phyloP scores from a whole-genome alignment of 164 flowering plant genomes.

The Brasenia schreberi region DNA sequence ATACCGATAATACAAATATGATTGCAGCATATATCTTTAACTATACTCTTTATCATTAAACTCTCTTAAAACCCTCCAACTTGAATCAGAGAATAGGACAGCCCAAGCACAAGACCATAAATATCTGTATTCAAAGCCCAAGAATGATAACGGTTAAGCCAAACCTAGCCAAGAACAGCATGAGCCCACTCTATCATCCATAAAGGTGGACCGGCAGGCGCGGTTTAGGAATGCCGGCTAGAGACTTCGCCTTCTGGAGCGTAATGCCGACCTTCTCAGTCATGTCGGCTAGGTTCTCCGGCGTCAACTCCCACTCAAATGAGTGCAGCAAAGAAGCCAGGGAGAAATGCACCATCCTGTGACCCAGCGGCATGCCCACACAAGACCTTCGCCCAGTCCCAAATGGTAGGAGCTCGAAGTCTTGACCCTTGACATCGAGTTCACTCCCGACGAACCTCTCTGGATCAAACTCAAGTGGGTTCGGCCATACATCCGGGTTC shows the following conservation, averaged over 20 bases:
- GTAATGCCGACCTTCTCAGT: slow-evolving; percentile 21
- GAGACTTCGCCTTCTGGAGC: slow-evolving; percentile 14
- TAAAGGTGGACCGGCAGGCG: slow-evolving; percentile 3
- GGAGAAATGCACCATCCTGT: slow-evolving; percentile 10
- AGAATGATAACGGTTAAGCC: too few species aligned
- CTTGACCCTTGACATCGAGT: slow-evolving; percentile 25
- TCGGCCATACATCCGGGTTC: slow-evolving; percentile 19
- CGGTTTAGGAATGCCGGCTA: slow-evolving; percentile 20
- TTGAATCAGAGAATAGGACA: too few species aligned
- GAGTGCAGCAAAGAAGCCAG: slow-evolving; percentile 18
- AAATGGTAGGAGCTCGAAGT: slow-evolving; percentile 25
- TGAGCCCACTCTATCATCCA: background rate
- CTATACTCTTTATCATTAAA: too few species aligned
- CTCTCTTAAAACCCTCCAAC: too few species aligned
- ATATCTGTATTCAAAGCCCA: too few species aligned
- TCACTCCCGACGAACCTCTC: slow-evolving; percentile 18
- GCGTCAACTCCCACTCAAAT: slow-evolving; percentile 19
- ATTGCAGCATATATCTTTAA: too few species aligned
- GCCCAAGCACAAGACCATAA: too few species aligned
- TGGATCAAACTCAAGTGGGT: slow-evolving; percentile 21
- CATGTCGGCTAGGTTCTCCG: slow-evolving; percentile 12
- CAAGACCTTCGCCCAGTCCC: slow-evolving; percentile 28
- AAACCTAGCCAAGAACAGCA: too few species aligned
- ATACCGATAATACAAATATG: too few species aligned
- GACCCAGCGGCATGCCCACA: slow-evolving; percentile 17